Evolutionary conservation across 2,329 filamentous ascomycete genomes (phyloP).

Genomic region (Botrytis paeoniae): DNA sequence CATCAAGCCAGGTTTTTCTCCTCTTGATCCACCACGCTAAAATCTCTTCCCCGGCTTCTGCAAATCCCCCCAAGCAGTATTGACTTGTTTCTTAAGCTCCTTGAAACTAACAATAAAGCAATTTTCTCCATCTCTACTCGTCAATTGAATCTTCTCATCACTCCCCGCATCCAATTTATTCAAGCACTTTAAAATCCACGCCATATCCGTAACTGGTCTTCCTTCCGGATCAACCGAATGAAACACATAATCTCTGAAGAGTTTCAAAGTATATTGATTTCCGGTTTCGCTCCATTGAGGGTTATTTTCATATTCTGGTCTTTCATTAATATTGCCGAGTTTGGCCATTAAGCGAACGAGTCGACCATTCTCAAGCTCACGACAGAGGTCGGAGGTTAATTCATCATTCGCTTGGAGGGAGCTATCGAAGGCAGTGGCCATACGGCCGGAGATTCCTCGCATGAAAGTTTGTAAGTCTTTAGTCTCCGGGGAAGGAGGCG

Average conservation of each 20-base stretch:
- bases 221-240: constrained; percentile 88
- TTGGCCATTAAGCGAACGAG: constrained; percentile 78
- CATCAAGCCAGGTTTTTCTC: neutral
- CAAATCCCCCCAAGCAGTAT: constrained; percentile 57
- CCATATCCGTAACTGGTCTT: constrained; percentile 79
- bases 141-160: constrained; percentile 80
- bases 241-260: constrained; percentile 96
- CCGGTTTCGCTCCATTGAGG: constrained; percentile 86
- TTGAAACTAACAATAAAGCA: constrained; percentile 86
- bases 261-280: constrained; percentile 85
- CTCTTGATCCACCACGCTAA: neutral
- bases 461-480: constrained; percentile 81
- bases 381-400: constrained; percentile 65
- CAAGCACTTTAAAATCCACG: constrained; percentile 79
- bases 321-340: constrained; percentile 82
- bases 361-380: constrained; percentile 87
- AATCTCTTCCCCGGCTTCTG: constrained; percentile 26
- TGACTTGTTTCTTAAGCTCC: constrained; percentile 71
- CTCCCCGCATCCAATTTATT: constrained; percentile 91
- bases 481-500: constrained; percentile 58
- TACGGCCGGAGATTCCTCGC: constrained; percentile 71
- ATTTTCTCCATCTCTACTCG: constrained; percentile 87
- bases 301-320: constrained; percentile 78
- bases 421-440: constrained; percentile 72
- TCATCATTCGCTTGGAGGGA: constrained; percentile 77